Base-by-base conservation (phyloP, 2,329 filamentous ascomycete species). In the Fusarium denticulatum region DNA sequence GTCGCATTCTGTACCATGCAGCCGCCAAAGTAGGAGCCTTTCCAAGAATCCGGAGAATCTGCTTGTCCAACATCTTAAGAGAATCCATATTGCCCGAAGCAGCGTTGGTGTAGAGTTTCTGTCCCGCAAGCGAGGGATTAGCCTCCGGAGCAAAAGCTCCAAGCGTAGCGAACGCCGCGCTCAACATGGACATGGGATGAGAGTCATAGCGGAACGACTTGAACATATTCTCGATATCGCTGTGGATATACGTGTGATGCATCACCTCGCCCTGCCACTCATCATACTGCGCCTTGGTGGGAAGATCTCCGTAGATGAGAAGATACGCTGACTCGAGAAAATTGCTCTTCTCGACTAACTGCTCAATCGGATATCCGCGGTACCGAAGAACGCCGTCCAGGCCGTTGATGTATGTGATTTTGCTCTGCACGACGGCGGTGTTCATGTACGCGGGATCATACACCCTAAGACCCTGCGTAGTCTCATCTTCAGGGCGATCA, bases 381-480 rank as follows among this genome's bases (percentile, higher is more conserved):
- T 88, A 88, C 45, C 86, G 85, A 39, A 88, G 80, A 49, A 86
- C 85, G 40, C 86, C 86, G 28, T 87, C 85, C 65, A 82, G 82
- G 40, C 86, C 86, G 76, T 88, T 87, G 77, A 87, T 87, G 80
- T 87, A 87, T 34, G 85, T 87, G 76, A 88, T 88, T 55, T 79
- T 82, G 74, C 83, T 85, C 79, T 85, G 79, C 26, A 87, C 82
- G 5, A 86, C 86, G 24, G 86, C 85, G 5, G 86, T 87, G 81
- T 87, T 88, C 83, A 87, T 85, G 79, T 86, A 88, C 6, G 83
- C 86, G n/a, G 86, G 85, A 77, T 87, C 86, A 61, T 82, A 87
- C 40, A 88, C 81, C 28, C 85, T 79, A n/a, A 88, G 82, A 16
- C 86, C 86, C 72, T 87, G 85, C 15, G 80, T 81, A 6, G 83